Evolutionary conservation across 345 rosid species (phyloP), one percentile per base, ranked within the genome.

Genomic region (Citrus unshiu): DNA sequence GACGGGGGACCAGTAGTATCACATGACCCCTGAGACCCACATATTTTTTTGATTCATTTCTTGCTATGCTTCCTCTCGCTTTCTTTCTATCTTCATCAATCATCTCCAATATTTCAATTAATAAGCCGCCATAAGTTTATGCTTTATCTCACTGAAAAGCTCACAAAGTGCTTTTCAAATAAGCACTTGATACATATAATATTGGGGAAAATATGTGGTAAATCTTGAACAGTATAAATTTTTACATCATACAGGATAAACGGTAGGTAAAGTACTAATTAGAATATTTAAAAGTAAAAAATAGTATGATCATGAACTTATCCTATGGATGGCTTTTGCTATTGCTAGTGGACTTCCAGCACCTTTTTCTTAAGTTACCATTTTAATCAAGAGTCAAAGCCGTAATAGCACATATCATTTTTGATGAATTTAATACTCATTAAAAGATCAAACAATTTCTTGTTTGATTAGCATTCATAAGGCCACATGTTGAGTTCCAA

Each of bases 1-100:
- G 72, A 46, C 21, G 27, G 40, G 43, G 54, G 75, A 51, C 58
- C 22, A 54, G 5, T 54, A 5, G 9, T 22, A 22, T 69, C 64
- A n/a, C 76, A 24, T 60, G 72, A 71, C 57, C 54, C 4, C 12
- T 5, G 16, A 39, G 72, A 51, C 69, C 77, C 77, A 65, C 58
- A 59, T 2, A 5, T 16, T 56, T 35, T 67, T 67, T 16, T 29
- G 1, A 51, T 25, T n/a, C 25, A 25, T 77, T 24, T 74, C 68
- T 62, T 62, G 25, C 25, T 25, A 25, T 25, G 25, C 40, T 27
- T 7, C 34, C 69, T 39, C 21, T 2, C 7, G 7, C 9, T 57
- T 6, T 43, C 27, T 22, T 9, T 46, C 72, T 69, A 21, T 68
- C 30, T n/a, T 13, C 60, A 16, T 70, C 59, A 51, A 27, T 37